Evolutionary conservation across 73 alveolate species (phyloP).

Genomic region (Breviolum minutum): DNA sequence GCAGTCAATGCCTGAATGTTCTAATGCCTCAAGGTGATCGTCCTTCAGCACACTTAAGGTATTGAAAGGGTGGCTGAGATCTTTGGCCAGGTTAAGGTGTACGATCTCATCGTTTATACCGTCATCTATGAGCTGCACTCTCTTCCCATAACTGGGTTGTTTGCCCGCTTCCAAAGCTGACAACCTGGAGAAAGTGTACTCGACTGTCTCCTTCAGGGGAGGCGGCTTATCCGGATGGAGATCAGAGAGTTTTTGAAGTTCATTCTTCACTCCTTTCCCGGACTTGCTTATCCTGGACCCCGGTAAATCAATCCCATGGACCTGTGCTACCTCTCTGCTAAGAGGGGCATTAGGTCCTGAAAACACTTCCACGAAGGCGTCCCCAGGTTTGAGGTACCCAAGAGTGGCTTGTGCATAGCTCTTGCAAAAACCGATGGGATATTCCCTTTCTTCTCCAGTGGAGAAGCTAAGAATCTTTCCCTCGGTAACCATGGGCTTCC

Average conservation of each 20-base stretch:
- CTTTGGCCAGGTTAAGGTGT: neutral
- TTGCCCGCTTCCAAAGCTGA: neutral
- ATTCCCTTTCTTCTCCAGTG: slow-evolving; percentile 33
- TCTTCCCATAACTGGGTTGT: neutral
- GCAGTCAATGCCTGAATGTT: too few relatives aligned
- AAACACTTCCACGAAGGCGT: neutral
- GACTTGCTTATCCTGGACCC: neutral
- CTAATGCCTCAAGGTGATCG: neutral
- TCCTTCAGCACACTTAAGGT: neutral
- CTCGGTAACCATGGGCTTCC: neutral
- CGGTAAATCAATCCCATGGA: neutral
- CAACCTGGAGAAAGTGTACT: neutral
- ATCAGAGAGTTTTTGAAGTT: neutral
- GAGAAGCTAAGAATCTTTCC: neutral
- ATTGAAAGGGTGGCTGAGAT: neutral
- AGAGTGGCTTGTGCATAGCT: neutral
- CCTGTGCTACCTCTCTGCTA: neutral
- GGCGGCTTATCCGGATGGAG: neutral
- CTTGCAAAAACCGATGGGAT: neutral
- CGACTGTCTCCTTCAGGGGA: neutral
- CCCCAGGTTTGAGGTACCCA: neutral
- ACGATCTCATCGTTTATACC: neutral
- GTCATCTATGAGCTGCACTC: neutral
- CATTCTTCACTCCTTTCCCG: neutral
- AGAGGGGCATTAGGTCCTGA: slow-evolving; percentile 9